Base-by-base conservation (phyloP, 768 basidiomycete species). In the Mycena capillaripes region DNA sequence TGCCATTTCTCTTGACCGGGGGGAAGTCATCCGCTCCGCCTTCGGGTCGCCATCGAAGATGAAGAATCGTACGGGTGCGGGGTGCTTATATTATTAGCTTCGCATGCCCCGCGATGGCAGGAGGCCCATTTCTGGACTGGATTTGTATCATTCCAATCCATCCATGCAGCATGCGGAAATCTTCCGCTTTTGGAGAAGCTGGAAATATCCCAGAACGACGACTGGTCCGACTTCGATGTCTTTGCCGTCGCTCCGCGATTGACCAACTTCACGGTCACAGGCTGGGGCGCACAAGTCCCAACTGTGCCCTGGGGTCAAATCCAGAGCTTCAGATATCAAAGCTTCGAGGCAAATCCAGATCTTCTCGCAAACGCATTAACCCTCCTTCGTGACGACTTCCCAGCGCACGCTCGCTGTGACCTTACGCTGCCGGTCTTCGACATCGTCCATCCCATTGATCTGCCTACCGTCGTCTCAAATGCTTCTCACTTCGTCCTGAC, bases 221-320 rank as follows among this genome's bases (percentile, higher is more conserved):
- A 66, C 3, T 65, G 70, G 70, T 27, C n/a, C 10, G 70, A 55
- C 0, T 21, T 17, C n/a, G 50, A 36, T 36, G 50, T 60, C 6
- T 61, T 71, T 30, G 48, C 30, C 21, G 40, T 25, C 19, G 70
- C 70, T 25, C 63, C 64, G 42, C 48, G 38, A 9, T 52, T 70
- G 14, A 50, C 55, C 4, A 11, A 17, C 3, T 12, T 70, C 25
- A 52, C 40, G 8, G 50, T 64, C 32, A 50, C 55, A 8, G 56
- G 61, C 9, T 57, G 61, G 62, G 69, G 27, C 3, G 34, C 30
- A 0, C 23, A n/a, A 2, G 12, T 64, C 7, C 69, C 61, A 5
- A 34, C 25, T n/a, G 14, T 70, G 14, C 69, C 69, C 8, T 70
- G 61, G 69, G 36, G 23, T 6, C 61, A 70, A 19, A 23, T 70